Evolutionary conservation across 352 stramenopile species (phyloP).

Genomic region (Thalassiosira ordinaria): DNA sequence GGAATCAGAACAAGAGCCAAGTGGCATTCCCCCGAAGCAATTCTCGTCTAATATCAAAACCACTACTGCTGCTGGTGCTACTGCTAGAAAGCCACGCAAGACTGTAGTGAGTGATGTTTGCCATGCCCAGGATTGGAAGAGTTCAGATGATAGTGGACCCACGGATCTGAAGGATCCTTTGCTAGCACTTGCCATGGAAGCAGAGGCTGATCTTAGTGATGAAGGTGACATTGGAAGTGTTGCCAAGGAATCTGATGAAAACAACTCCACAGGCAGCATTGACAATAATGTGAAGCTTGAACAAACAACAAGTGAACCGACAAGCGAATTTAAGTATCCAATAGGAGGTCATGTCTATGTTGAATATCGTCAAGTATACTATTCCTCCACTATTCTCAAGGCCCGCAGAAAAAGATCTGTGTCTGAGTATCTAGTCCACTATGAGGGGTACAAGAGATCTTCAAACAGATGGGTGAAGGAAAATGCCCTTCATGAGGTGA

Average conservation of each 20-base stretch:
- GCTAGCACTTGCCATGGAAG: conserved; percentile 5
- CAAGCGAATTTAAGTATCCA: conserved; percentile 43
- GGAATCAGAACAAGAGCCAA: too few relatives aligned
- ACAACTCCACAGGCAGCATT: conserved; percentile 10
- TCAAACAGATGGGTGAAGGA: conserved; percentile 70
- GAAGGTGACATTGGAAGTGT: background rate
- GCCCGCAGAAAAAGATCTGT: conserved; percentile 31
- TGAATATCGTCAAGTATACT: conserved; percentile 63
- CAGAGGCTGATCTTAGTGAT: conserved; percentile 22
- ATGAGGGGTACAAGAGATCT: conserved; percentile 70
- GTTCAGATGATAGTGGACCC: background rate
- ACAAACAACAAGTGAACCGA: conserved; percentile 9
- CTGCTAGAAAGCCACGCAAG: conserved; percentile 10
- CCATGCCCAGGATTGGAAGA: background rate
- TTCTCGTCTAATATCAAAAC: conserved; percentile 27
- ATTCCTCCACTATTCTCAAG: conserved; percentile 64
- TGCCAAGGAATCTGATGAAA: conserved; percentile 37
- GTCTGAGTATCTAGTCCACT: conserved; percentile 66
- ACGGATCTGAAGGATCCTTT: background rate
- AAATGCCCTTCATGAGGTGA: conserved; percentile 55
- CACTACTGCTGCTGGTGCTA: conserved; percentile 7
- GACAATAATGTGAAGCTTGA: conserved; percentile 15
- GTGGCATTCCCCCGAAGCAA: too few relatives aligned
- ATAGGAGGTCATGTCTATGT: conserved; percentile 62
- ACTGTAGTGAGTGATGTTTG: conserved; percentile 38